Evolutionary conservation across 257 asterid species (phyloP), one percentile per base, ranked within the genome.

Genomic region (Forsythia suspensa): DNA sequence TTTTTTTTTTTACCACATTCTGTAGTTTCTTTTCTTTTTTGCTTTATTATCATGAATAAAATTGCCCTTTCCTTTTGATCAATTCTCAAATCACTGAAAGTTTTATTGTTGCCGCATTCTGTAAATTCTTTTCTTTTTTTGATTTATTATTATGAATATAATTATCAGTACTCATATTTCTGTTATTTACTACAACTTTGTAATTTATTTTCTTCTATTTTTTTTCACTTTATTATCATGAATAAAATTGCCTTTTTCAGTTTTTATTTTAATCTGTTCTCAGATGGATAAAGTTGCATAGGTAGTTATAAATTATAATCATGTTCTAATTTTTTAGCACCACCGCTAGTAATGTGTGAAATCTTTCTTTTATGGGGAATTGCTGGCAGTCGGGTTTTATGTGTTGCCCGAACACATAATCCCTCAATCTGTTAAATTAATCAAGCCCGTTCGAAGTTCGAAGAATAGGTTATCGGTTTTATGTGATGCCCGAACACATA

Each of bases 21-120:
- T 29, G 34, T 29, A 29, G 34, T 29, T 29, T 29, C 34, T 29
- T 29, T 29, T 29, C 34, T 29, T 29, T 29, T 1, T 29, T 29
- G 34, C 2, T 44, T 44, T 10, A 43, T 43, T 43, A 43, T 51
- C 59, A 12, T 41, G 44, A 41, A 41, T 41, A 41, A 41, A 41
- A 4, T 41, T 4, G 44, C 8, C 44, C 44, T 41, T 4, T 41
- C 2, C 44, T 29, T 41, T 41, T 41, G 44, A 41, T 41, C 44
- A 8, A 8, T 41, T 41, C 44, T 41, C 44, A 41, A 41, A 41
- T 41, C 44, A 41, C 8, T 41, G 44, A 41, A 41, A 41, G 8
- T 41, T 41, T 0, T 41, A 41, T 41, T 41, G 37, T 77, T 72
- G 36, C 84, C 76, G 16, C 59, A 43, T 70, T 44, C 52, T 37